Evolutionary conservation across 2,329 filamentous ascomycete species (phyloP).

Genomic region (Fusarium irregulare): DNA sequence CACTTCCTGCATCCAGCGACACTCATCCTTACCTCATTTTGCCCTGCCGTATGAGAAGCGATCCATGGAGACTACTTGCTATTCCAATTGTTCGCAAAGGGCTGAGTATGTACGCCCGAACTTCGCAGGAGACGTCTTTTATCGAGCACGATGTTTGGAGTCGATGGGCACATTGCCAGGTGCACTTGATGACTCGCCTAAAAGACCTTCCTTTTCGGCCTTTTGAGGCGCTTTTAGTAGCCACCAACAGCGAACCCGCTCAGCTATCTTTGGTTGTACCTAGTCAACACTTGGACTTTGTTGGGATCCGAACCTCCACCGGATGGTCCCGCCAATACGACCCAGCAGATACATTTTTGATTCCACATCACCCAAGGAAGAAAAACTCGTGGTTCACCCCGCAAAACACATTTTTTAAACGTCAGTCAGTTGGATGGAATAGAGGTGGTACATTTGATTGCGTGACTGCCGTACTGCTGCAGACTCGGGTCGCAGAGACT

Average conservation of each 20-base stretch:
- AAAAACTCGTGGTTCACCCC: neutral
- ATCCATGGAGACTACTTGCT: neutral
- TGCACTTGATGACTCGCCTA: too few relatives aligned
- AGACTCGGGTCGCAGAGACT: neutral
- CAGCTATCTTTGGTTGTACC: too few relatives aligned
- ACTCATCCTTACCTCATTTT: neutral
- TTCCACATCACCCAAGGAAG: neutral
- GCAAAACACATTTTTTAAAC: rapidly evolving
- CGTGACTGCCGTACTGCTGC: neutral
- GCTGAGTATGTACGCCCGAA: too few relatives aligned
- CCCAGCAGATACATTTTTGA: neutral
- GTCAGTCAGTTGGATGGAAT: neutral
- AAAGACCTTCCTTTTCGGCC: too few relatives aligned
- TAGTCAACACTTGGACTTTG: neutral
- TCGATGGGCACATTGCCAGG: too few relatives aligned
- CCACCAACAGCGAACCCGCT: too few relatives aligned
- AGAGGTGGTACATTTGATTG: neutral
- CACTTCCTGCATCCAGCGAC: neutral
- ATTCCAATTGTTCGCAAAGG: neutral
- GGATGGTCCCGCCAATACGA: neutral
- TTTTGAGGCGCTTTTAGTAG: too few relatives aligned
- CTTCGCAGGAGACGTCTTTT: too few relatives aligned
- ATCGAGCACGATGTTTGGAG: too few relatives aligned
- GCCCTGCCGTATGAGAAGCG: neutral
- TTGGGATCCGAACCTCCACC: neutral